These are phyloP conservation scores for Oryza glumipatula DNA, from an alignment of 176 grass and related monocot species.

Conservation along the genomic window DNA sequence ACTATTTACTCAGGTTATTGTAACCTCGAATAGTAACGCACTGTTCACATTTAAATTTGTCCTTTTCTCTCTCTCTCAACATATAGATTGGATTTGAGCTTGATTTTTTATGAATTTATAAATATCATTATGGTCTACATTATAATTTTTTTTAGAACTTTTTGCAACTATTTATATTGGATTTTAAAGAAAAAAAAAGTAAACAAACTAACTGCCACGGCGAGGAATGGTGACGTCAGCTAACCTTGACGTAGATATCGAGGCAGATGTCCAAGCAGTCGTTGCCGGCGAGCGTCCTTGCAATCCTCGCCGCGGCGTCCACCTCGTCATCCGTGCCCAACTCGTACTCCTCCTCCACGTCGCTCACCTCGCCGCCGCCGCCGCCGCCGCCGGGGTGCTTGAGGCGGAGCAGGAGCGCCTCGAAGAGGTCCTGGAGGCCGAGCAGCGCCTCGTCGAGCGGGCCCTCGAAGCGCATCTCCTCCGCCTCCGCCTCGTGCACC, in stretches of 20 bases:
- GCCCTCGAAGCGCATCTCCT: slow-evolving; percentile 71
- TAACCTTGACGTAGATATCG: slow-evolving; percentile 63
- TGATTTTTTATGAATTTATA: too few species aligned
- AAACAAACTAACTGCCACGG: background rate
- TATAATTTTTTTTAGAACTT: too few species aligned
- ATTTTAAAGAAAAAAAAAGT: too few species aligned
- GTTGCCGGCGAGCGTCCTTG: slow-evolving; percentile 62
- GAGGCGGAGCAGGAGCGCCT: slow-evolving; percentile 52
- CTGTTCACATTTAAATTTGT: too few species aligned
- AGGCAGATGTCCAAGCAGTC: slow-evolving; percentile 75
- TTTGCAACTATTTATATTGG: too few species aligned
- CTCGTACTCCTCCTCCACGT: background rate
- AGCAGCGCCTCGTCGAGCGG: slow-evolving; percentile 65
- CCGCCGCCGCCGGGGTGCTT: slow-evolving; percentile 42
- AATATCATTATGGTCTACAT: too few species aligned
- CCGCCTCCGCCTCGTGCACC: slow-evolving; percentile 61
- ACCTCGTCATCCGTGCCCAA: slow-evolving; percentile 54
- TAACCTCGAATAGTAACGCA: too few species aligned
- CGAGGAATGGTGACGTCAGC: background rate
- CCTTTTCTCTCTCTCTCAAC: too few species aligned
- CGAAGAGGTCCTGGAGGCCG: slow-evolving; percentile 60
- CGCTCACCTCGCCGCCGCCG: background rate
- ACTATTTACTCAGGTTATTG: too few species aligned
- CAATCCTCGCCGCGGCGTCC: slow-evolving; percentile 50
- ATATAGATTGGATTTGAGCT: too few species aligned